Evolutionary conservation across 1,139 yeast genomes (phyloP), one percentile per base, ranked within the genome.

Genomic region (Saccharomyces hybrid): DNA sequence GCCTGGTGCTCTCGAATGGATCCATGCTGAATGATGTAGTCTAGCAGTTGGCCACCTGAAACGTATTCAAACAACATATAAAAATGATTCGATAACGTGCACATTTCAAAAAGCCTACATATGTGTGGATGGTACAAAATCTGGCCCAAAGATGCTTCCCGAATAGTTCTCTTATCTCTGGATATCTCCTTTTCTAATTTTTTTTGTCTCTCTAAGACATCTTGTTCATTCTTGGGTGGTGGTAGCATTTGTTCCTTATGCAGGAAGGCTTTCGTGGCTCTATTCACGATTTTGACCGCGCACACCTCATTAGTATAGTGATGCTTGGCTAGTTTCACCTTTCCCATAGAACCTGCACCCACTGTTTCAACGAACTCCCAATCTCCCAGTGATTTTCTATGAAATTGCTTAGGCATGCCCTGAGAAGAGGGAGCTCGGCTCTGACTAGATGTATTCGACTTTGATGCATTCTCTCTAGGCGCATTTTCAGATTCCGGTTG

Each of bases 291-390:
- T 66, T 87, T 87, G 25, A 87, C 87, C 0, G 93, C 98, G 71
- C 97, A 90, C 28, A 86, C 78, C 67, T 89, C 97, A 55, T 81
- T 80, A 0, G 42, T 51, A 14, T 83, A 70, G 60, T 87, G 81
- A 72, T 91, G 96, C 64, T 82, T 85, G 2, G 98, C 98, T 49
- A 93, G 76, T 71, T 93, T 93, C 51, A 93, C 99, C 70, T 93
- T 95, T 56, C 99, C 99, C 99, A 93, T 93, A 1, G 97, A 88
- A 2, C 99, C 99, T 4, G 98, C 97, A 51, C 99, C 99, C 50
- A 93, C 88, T 1, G 97, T 90, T 69, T 89, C 89, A 58, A 89
- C 80, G 64, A 93, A 90, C 64, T 88, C 95, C 98, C 99, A 93
- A 62, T 95, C 97, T 23, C 99, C 99, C 54, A 93, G 85, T 5